Evolutionary conservation across 2,329 filamentous ascomycete genomes (phyloP), one percentile per base, ranked within the genome.

Genomic region (Penicillium oxalicum): DNA sequence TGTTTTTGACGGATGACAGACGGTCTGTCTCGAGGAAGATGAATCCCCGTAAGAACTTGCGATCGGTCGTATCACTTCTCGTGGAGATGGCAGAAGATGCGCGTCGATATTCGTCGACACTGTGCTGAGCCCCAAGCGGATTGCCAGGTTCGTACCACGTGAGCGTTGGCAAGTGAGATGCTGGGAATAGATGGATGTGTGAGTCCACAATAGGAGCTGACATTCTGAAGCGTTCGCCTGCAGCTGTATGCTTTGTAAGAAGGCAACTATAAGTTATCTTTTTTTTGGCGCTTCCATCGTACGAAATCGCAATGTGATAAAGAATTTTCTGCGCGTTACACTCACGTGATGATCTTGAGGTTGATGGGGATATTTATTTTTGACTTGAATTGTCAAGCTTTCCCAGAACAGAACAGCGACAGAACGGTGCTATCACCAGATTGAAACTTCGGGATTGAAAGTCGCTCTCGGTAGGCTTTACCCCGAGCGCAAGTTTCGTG

Each of bases 131-230:
- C 43, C 79, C 76, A 44, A 94, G 75, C 4, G 81, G 76, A 61
- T 77, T 70, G 40, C 75, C 71, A 4, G 80, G 71, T 3, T 68
- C 77, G 71, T 81, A 80, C 90, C 89, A 95, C 49, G 80, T 72
- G 54, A 94, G 80, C 35, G 80, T 78, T 47, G 77, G 64, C 45
- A 86, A 64, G 60, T 91, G 86, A 45, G 79, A 78, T 40, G 74
- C 69, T 39, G 88, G 87, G 75, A 83, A 95, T 62, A 96, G 82
- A 73, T 96, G 91, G 70, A 96, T 86, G 75, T 96, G 91, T 35
- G 88, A 86, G 74, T 96, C 91, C 69, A 96, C 82, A 63, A 95
- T 84, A 27, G 80, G 66, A 42, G 59, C 61, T 2, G 60, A 38
- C 61, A 65, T 68, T 36, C 34, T 47, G 42, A 29, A 11, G 6